phyloP scores from a whole-genome alignment of 176 grass and related monocot species.

The Triticum turgidum region DNA sequence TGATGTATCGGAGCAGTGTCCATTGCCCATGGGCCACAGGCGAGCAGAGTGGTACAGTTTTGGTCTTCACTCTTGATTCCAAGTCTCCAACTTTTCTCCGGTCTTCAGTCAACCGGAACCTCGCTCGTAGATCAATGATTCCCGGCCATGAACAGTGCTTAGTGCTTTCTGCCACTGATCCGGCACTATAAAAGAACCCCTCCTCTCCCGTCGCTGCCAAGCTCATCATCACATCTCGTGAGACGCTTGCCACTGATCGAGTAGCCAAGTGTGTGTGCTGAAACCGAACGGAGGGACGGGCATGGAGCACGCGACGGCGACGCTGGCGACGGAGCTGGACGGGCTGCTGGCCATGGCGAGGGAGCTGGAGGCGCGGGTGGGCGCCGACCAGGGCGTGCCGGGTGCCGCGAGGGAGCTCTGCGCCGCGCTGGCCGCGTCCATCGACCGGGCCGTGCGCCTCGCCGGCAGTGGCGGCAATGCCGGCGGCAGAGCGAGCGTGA shows the following conservation, averaged over 20 bases:
- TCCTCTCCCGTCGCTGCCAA: neutral
- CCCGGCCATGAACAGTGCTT: neutral
- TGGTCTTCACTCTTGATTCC: neutral
- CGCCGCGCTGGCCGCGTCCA: conserved; percentile 39
- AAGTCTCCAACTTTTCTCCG: conserved; percentile 17
- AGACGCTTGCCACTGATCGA: neutral
- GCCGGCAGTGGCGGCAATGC: conserved; percentile 29
- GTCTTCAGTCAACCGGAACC: conserved; percentile 35
- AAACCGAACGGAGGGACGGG: neutral
- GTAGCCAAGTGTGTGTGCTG: neutral
- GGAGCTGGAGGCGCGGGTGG: conserved; percentile 56
- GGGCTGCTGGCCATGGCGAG: conserved; percentile 47
- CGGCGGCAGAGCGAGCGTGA: neutral
- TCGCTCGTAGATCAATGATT: neutral
- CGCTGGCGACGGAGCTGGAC: conserved; percentile 59
- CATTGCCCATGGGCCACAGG: neutral
- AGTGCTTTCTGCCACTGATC: neutral
- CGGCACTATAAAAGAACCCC: conserved; percentile 12
- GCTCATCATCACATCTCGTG: neutral
- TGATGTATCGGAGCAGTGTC: neutral
- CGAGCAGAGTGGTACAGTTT: conserved; percentile 4
- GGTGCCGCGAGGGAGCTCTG: conserved; percentile 28
- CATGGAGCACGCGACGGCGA: neutral
- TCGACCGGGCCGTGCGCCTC: conserved; percentile 62
- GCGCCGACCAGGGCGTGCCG: neutral